Base-by-base conservation (phyloP, 306 rosid species). In the Cicer cuneatum region DNA sequence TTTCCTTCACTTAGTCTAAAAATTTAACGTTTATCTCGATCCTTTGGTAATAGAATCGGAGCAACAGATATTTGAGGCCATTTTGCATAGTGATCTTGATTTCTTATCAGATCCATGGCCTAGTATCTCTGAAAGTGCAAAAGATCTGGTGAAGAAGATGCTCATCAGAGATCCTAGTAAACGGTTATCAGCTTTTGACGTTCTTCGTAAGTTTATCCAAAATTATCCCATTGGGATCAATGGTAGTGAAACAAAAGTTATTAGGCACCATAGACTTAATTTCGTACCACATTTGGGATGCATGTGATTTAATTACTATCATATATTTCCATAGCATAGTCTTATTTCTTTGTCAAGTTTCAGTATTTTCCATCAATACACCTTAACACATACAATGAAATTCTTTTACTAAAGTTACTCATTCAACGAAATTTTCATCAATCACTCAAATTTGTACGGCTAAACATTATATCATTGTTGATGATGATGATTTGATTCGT, bases 91-190 rank as follows among this genome's bases (percentile, higher is more conserved):
- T 37, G 82, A 88, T 15, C 87, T 86, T 14, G 91, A 93, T 83
- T 93, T 91, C 88, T 4, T 85, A 46, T 82, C 91, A 5, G 93
- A 91, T 45, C 98, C 98, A 37, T 93, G 98, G 98, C 98, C 96
- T 68, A 77, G 54, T 38, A 79, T 93, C 38, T 93, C 98, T 21
- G 93, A 81, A 21, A 76, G 89, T 79, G 98, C 98, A 19, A 87
- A 91, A 80, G 96, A 93, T 81, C 77, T 91, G 80, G 90, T 93
- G 8, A 85, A 46, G 82, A 91, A 63, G 72, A 91, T 93, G 97
- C 96, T 93, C 8, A 80, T 75, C 56, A 86, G 98, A 80, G 87
- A 93, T 79, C 92, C 97, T 11, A 85, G 79, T 43, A 89, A 83
- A 79, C 66, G 97, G 73, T 66, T 89, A 66, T 57, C 96, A 8